Conservation (phyloP, 2,329 filamentous ascomycete species). For the Nemania serpens region DNA sequence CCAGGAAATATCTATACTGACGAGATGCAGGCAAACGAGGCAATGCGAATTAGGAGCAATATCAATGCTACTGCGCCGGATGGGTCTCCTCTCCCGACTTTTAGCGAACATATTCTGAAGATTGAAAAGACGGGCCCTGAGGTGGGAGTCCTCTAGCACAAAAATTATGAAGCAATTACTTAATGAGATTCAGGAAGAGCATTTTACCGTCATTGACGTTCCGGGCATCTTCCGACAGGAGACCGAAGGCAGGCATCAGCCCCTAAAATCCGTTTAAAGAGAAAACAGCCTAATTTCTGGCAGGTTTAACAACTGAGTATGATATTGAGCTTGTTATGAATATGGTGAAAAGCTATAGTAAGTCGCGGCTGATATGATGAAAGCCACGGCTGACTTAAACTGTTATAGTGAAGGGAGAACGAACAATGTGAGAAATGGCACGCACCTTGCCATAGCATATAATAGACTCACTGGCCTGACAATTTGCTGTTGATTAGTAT, state of each 20-base stretch:
- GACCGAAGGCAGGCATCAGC: slow-evolving; percentile 40
- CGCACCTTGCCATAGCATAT: not conserved
- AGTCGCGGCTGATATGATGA: slow-evolving; percentile 8
- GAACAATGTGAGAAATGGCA: slow-evolving; percentile 48
- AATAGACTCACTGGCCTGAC: too few species aligned
- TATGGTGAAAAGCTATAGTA: slow-evolving; percentile 54
- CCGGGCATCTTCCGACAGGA: slow-evolving; percentile 56
- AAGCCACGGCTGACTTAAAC: not conserved
- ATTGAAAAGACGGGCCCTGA: slow-evolving; percentile 52
- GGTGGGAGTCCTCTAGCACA: slow-evolving; percentile 30
- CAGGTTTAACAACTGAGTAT: slow-evolving; percentile 48
- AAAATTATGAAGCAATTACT: not conserved
- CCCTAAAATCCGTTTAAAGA: too few species aligned
- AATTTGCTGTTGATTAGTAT: slow-evolving; percentile 29
- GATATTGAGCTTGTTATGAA: slow-evolving; percentile 52
- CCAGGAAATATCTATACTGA: not conserved
- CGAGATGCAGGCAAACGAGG: slow-evolving; percentile 45
- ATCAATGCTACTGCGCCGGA: slow-evolving; percentile 6
- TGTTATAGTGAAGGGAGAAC: slow-evolving; percentile 12
- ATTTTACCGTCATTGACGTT: slow-evolving; percentile 59
- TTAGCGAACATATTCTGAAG: slow-evolving; percentile 53
- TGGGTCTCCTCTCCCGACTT: slow-evolving; percentile 38
- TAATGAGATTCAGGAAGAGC: slow-evolving; percentile 42
- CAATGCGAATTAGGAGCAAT: slow-evolving; percentile 49
- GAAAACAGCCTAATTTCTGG: too few species aligned